Evolutionary conservation across 2,329 filamentous ascomycete genomes (phyloP).

Genomic region (Colletotrichum chrysophilum): DNA sequence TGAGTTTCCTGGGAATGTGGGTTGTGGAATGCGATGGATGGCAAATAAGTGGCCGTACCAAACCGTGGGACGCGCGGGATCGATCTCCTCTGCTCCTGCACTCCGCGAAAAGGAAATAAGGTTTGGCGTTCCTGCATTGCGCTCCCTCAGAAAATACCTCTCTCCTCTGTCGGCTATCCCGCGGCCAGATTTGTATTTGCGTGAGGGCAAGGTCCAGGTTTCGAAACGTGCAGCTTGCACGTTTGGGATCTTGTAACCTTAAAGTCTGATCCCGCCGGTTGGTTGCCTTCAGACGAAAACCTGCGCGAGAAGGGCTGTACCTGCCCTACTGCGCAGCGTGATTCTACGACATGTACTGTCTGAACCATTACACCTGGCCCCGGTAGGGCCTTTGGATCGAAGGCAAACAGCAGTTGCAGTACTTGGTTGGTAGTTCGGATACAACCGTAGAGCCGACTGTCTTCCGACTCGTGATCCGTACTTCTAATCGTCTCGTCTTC

Average conservation of each 20-base stretch:
- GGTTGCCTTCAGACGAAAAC: background rate
- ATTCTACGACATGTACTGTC: background rate
- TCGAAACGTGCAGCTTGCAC: constrained; percentile 7
- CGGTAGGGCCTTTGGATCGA: background rate
- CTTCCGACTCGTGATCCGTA: background rate
- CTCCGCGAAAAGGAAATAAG: background rate
- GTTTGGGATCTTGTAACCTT: constrained; percentile 13
- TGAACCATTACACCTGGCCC: background rate
- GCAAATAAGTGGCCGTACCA: background rate
- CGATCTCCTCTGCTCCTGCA: background rate
- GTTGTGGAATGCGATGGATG: background rate
- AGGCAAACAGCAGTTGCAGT: background rate
- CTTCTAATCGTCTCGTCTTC: background rate
- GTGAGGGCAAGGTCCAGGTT: background rate
- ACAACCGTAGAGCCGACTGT: background rate
- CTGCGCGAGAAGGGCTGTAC: background rate
- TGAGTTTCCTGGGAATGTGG: background rate
- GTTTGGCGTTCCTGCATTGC: background rate
- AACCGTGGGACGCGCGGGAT: background rate
- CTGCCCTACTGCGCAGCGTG: background rate
- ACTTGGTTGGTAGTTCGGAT: background rate
- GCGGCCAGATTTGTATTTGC: background rate
- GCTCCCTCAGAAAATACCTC: background rate
- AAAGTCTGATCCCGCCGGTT: background rate
- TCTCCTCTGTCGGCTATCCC: background rate